These are phyloP conservation scores for Pyrenochaeta sp. DNA, from an alignment of 2,329 filamentous ascomycete species.

Conservation along the genomic window DNA sequence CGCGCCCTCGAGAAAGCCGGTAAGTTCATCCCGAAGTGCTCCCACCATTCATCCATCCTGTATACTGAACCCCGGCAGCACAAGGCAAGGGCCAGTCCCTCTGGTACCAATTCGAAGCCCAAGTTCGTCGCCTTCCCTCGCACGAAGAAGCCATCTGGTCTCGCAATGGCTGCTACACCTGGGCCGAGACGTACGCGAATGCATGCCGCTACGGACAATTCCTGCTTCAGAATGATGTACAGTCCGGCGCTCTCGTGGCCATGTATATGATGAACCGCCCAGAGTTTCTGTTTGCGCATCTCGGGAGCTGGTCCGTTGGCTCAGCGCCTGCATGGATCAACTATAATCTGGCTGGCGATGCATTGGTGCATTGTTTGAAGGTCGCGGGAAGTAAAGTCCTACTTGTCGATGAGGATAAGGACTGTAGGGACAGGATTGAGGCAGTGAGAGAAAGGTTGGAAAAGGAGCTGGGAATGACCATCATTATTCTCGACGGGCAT, in stretches of 20 bases:
- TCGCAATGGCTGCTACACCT: slow-evolving; percentile 60
- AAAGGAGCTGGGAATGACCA: slow-evolving; percentile 65
- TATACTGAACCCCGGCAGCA: slow-evolving; percentile 5
- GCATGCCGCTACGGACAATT: slow-evolving; percentile 51
- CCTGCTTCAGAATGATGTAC: slow-evolving; percentile 59
- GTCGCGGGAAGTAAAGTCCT: slow-evolving; percentile 62
- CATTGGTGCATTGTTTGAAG: slow-evolving; percentile 71
- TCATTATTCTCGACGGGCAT: slow-evolving; percentile 62
- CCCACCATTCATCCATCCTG: not conserved
- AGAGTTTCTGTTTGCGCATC: slow-evolving; percentile 72
- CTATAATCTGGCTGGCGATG: slow-evolving; percentile 70
- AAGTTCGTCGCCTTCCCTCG: slow-evolving; percentile 59
- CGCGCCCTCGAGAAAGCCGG: slow-evolving; percentile 60
- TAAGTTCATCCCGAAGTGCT: slow-evolving; percentile 39
- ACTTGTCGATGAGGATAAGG: slow-evolving; percentile 57
- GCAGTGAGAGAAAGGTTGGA: slow-evolving; percentile 59
- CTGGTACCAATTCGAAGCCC: slow-evolving; percentile 72
- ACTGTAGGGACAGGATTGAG: slow-evolving; percentile 65
- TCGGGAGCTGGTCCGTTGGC: slow-evolving; percentile 71
- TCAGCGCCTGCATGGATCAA: slow-evolving; percentile 76
- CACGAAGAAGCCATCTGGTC: slow-evolving; percentile 73
- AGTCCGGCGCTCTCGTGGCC: slow-evolving; percentile 68
- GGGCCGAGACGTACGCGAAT: slow-evolving; percentile 50
- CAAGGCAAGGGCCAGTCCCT: slow-evolving; percentile 63
- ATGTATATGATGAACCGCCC: slow-evolving; percentile 74